Percentiles rank a stretch among this genome's conserved stretches.
phyloP scores from a whole-genome alignment of 2,329 filamentous ascomycete species.

The Colletotrichum sp. region DNA sequence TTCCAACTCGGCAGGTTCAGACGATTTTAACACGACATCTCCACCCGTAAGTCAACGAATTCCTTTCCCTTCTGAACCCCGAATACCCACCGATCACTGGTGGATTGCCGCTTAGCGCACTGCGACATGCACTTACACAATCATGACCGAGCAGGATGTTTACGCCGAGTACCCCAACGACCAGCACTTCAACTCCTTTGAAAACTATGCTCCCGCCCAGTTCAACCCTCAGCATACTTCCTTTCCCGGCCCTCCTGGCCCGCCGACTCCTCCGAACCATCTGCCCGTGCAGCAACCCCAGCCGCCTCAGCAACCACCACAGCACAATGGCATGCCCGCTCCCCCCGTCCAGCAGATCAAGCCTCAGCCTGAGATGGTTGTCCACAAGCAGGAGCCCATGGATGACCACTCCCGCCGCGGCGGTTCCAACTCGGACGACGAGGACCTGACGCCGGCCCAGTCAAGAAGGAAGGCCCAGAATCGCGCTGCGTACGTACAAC shows the following conservation, averaged over 20 bases:
- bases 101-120: conserved; percentile 34
- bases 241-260: conserved; percentile 56
- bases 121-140: conserved; percentile 32
- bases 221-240: conserved; percentile 26
- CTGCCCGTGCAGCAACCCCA: conserved; percentile 15
- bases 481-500: conserved; percentile 60
- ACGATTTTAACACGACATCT: conserved; percentile 60
- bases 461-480: conserved; percentile 66
- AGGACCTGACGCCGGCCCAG: conserved; percentile 61
- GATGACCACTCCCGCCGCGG: conserved; percentile 39
- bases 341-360: conserved; percentile 26
- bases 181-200: conserved; percentile 55
- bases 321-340: conserved; percentile 28
- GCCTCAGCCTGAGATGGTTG: conserved; percentile 16
- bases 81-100: conserved; percentile 29
- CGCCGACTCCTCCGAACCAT: conserved; percentile 46
- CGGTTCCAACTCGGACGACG: conserved; percentile 62
- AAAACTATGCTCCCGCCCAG: conserved; percentile 39
- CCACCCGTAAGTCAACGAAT: conserved; percentile 53
- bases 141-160: conserved; percentile 47
- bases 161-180: conserved; percentile 52
- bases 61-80: conserved; percentile 19
- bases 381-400: conserved; percentile 40
- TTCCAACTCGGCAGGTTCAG: conserved; percentile 58
- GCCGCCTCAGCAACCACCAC: conserved; percentile 23